Percentiles rank a stretch among this genome's conserved stretches.
Evolutionary conservation across 345 rosid genomes (phyloP).

Genomic region (Rhizophora mangle): DNA sequence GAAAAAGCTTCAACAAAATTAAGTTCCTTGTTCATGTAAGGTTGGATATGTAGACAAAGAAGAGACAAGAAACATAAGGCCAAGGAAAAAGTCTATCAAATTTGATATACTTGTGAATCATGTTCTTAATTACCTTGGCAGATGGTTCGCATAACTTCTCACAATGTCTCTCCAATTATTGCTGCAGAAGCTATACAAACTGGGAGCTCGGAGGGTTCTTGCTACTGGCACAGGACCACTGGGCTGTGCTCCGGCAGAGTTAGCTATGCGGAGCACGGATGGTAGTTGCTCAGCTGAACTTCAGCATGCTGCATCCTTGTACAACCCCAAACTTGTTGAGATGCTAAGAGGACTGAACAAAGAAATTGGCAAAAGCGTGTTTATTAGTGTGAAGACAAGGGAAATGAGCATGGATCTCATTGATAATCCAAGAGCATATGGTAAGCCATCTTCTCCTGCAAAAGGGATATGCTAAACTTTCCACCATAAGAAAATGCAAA

Average conservation of each 20-base stretch:
- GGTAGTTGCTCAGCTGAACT: conserved; percentile 42
- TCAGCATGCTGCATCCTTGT: conserved; percentile 39
- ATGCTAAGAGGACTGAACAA: conserved; percentile 30
- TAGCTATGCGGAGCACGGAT: conserved; percentile 32
- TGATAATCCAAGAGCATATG: conserved; percentile 38
- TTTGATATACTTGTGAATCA: no score
- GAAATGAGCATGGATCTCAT: conserved; percentile 39
- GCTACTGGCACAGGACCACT: conserved; percentile 54
- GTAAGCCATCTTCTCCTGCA: conserved; percentile 22
- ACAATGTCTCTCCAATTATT: conserved; percentile 20
- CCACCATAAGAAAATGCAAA: no score
- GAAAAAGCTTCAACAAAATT: no score
- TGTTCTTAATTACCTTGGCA: no score
- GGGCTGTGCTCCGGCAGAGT: conserved; percentile 52
- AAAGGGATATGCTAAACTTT: no score
- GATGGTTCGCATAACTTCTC: no score
- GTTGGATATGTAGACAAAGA: no score
- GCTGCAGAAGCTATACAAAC: conserved; percentile 37
- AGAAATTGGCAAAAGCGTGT: conserved; percentile 22
- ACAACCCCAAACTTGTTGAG: conserved; percentile 39
- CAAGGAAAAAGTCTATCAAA: no score
- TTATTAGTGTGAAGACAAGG: conserved; percentile 37
- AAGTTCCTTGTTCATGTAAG: no score
- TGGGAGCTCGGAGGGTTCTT: conserved; percentile 41
- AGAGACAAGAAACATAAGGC: no score